A percentile compares a stretch with the other conserved stretches of the same genome.
phyloP scores from a whole-genome alignment of 345 rosid genomes.

The Cardiospermum halicacabum region DNA sequence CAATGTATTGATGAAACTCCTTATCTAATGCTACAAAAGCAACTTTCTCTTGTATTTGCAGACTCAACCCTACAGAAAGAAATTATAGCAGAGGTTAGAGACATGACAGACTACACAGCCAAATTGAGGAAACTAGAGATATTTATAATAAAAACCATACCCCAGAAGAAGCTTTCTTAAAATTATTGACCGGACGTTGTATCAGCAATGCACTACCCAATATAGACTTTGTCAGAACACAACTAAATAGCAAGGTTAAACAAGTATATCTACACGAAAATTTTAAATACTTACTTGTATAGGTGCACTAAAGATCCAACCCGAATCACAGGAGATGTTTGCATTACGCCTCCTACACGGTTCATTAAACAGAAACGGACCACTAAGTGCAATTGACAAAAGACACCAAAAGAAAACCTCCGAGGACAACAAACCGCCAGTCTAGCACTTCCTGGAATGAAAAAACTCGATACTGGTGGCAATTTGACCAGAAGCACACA shows the following conservation, averaged over 20 bases:
- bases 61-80: constrained; percentile 52
- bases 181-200: constrained; percentile 25
- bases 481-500: constrained; percentile 51
- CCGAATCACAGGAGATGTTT: constrained; percentile 45
- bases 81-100: constrained; percentile 11
- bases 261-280: background rate
- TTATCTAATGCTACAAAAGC: constrained; percentile 35
- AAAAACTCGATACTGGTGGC: constrained; percentile 51
- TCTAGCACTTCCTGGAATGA: constrained; percentile 84
- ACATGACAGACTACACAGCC: background rate
- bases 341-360: constrained; percentile 56
- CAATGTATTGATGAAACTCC: constrained; percentile 20
- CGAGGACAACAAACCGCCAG: constrained; percentile 69
- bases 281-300: constrained; percentile 29
- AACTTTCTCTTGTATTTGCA: constrained; percentile 34
- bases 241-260: background rate
- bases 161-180: constrained; percentile 26
- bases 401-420: constrained; percentile 72
- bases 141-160: constrained; percentile 1
- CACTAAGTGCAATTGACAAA: constrained; percentile 91
- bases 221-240: constrained; percentile 17
- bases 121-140: background rate
- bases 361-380: constrained; percentile 31
- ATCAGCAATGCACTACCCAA: constrained; percentile 33
- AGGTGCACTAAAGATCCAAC: constrained; percentile 45